Percentiles rank a stretch among this genome's conserved stretches.
Evolutionary conservation across 352 stramenopile genomes (phyloP).

Genomic region (Peronospora farinosa): DNA sequence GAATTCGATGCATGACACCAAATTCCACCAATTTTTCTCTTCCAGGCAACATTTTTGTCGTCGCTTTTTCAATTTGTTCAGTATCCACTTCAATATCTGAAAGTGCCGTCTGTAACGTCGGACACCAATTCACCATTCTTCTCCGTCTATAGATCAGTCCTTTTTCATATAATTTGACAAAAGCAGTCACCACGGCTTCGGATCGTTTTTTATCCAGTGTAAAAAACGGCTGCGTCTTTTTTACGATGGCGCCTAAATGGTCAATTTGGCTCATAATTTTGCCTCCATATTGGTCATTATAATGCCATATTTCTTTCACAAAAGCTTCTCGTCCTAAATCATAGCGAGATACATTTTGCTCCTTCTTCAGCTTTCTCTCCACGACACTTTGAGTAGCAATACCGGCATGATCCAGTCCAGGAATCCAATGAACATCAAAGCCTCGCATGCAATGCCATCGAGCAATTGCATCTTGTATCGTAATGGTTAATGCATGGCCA

Average conservation of each 20-base stretch:
- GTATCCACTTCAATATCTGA: conserved; percentile 97
- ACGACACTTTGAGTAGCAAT: conserved; percentile 99
- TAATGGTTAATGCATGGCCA: conserved; percentile 94
- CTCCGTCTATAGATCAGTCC: conserved; percentile 95
- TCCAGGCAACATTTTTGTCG: conserved; percentile 69
- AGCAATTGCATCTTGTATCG: conserved; percentile 96
- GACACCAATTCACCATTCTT: conserved; percentile 97
- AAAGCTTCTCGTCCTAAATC: conserved; percentile 97
- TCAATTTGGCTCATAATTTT: conserved; percentile 94
- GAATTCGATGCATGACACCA: conserved; percentile 79
- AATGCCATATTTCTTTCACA: conserved; percentile 94
- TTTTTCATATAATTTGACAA: conserved; percentile 91
- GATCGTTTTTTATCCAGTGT: conserved; percentile 96
- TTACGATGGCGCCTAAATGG: conserved; percentile 90
- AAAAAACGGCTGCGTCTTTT: conserved; percentile 96
- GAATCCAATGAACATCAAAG: conserved; percentile 95
- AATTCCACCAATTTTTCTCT: conserved; percentile 65
- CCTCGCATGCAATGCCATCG: conserved; percentile 97
- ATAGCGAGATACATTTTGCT: conserved; percentile 85
- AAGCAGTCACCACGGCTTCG: conserved; percentile 52
- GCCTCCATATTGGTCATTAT: conserved; percentile 96
- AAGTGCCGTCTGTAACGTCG: conserved; percentile 92
- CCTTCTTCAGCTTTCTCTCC: conserved; percentile 97
- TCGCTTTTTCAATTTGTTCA: conserved; percentile 91
- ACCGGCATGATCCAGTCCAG: conserved; percentile 96